phyloP scores from a whole-genome alignment of 139 green algal species.

The Volvox africanus region DNA sequence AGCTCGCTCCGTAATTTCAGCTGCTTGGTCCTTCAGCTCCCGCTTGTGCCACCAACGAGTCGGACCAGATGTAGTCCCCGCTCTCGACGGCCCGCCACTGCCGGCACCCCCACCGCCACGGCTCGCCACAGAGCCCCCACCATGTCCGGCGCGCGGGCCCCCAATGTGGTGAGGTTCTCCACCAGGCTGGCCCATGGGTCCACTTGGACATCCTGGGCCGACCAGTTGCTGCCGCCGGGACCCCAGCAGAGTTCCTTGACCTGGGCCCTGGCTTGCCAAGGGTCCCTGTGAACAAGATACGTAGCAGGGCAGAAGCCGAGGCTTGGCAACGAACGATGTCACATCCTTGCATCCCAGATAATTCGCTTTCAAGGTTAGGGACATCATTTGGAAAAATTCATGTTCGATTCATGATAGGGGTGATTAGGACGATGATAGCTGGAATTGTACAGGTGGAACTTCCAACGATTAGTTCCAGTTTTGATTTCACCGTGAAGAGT shows the following conservation, averaged over 20 bases:
- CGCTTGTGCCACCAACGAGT: constrained; percentile 48
- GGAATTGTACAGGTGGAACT: too few relatives aligned
- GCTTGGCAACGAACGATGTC: too few relatives aligned
- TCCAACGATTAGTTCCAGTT: too few relatives aligned
- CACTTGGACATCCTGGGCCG: neutral
- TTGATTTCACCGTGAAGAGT: too few relatives aligned
- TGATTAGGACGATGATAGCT: too few relatives aligned
- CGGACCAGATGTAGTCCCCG: neutral
- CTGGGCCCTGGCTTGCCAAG: neutral
- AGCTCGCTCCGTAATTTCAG: constrained; percentile 20
- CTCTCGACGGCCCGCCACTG: neutral
- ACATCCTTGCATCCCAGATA: too few relatives aligned
- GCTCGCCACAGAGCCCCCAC: neutral
- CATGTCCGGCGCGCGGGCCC: neutral
- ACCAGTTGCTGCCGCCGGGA: neutral
- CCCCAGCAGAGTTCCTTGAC: neutral
- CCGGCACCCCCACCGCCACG: neutral
- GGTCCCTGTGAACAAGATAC: neutral
- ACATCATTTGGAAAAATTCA: too few relatives aligned
- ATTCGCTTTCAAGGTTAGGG: too few relatives aligned
- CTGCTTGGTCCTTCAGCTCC: constrained; percentile 38
- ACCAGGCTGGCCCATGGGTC: neutral
- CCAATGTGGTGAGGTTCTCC: neutral
- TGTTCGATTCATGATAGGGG: too few relatives aligned
- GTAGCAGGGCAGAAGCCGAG: too few relatives aligned